A percentile compares a stretch with the other conserved stretches of the same genome.
These are phyloP conservation scores for Leishmania martiniquensis DNA, from an alignment of 208 protist species.

Conservation along the genomic window DNA sequence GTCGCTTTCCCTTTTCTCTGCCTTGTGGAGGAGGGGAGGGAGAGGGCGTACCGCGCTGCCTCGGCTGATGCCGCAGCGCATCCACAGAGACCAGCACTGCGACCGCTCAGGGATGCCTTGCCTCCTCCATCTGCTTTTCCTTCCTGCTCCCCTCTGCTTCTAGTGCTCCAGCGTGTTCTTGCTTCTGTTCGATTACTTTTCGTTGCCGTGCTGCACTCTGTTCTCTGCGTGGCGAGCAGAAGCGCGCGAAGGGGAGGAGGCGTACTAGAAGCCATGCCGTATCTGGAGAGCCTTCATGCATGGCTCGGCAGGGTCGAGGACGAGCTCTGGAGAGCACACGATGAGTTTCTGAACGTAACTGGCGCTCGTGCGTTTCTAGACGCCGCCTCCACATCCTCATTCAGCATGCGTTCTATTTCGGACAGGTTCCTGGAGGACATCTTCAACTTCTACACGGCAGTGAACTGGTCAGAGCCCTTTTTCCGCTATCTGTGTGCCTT, in stretches of 20 bases:
- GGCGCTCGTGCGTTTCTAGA: constrained; percentile 10
- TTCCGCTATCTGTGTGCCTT: constrained; percentile 64
- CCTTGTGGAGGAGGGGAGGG: not conserved
- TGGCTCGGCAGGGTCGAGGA: constrained; percentile 16
- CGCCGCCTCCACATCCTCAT: not conserved
- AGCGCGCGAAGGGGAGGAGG: not conserved
- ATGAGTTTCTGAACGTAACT: constrained; percentile 28
- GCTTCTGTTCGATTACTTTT: too few species aligned
- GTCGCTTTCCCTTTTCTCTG: not conserved
- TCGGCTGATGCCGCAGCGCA: not conserved
- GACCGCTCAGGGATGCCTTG: not conserved
- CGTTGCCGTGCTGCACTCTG: not conserved
- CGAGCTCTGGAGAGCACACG: constrained; percentile 35
- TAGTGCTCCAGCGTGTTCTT: not conserved
- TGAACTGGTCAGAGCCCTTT: constrained; percentile 82
- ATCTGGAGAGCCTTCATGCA: not conserved
- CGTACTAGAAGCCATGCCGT: not conserved
- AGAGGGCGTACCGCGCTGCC: not conserved
- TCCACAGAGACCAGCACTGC: not conserved
- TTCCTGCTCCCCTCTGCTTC: not conserved
- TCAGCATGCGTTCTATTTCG: not conserved
- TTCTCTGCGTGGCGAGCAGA: not conserved
- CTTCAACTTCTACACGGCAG: constrained; percentile 38
- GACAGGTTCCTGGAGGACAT: constrained; percentile 16
- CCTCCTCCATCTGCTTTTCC: not conserved